Evolutionary conservation across 495 filamentous ascomycete genomes (phyloP).

Genomic region (Choiromyces venosus): DNA sequence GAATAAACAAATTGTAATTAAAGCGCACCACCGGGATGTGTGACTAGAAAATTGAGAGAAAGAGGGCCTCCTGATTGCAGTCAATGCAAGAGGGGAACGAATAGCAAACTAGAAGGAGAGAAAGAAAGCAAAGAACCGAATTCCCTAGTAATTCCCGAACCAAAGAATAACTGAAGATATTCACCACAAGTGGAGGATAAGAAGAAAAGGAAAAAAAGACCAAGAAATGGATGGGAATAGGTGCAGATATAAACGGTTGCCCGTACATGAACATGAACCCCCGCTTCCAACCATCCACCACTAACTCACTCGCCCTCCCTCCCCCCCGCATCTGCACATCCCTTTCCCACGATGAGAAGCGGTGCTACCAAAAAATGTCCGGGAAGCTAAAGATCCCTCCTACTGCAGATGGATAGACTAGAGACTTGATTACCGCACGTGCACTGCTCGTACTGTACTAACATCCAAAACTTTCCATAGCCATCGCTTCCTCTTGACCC

Average conservation of each 20-base stretch:
- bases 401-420: neutral
- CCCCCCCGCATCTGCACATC: conserved; percentile 4
- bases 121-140: conserved; percentile 15
- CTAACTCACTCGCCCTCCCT: neutral
- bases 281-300: neutral
- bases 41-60: conserved; percentile 16
- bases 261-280: neutral
- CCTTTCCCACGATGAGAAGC: conserved; percentile 10
- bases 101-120: conserved; percentile 14
- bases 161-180: conserved; percentile 22
- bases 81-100: conserved; percentile 32
- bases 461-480: neutral
- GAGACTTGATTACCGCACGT: neutral
- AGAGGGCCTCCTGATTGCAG: conserved; percentile 19
- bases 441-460: neutral
- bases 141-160: conserved; percentile 8
- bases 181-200: conserved; percentile 2
- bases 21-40: conserved; percentile 21
- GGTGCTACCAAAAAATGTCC: neutral
- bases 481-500: neutral
- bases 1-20: conserved; percentile 17
- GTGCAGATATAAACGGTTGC: conserved; percentile 26
- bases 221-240: conserved; percentile 14
- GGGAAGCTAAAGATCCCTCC: neutral
- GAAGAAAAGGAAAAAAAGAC: conserved; percentile 8